phyloP scores from a whole-genome alignment of 192 early-diverging fungal species.

The Backusella tarrabulga region DNA sequence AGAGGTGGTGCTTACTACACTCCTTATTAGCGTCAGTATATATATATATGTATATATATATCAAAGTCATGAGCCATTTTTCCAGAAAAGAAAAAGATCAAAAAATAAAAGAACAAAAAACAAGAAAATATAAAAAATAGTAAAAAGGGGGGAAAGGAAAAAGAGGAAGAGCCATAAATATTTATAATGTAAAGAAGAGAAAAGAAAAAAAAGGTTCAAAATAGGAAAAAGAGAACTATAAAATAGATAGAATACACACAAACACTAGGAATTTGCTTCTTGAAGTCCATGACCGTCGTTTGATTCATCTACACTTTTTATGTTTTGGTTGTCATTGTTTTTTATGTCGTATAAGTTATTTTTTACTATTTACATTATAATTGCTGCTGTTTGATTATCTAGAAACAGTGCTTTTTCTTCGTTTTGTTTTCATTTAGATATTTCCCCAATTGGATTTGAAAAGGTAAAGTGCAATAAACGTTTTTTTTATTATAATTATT shows the following conservation, averaged over 20 bases:
- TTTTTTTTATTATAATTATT: neutral
- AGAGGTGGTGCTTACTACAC: conserved; percentile 43
- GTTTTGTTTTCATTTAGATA: neutral
- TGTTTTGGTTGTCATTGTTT: neutral
- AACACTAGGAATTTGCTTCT: neutral
- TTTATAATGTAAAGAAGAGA: neutral
- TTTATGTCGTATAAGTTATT: neutral
- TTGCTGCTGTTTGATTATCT: neutral
- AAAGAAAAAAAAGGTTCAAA: neutral
- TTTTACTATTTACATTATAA: neutral
- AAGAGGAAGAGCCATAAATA: neutral
- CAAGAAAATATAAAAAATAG: neutral
- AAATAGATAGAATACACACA: too few relatives aligned
- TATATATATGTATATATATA: neutral
- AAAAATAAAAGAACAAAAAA: neutral
- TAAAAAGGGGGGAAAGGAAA: neutral
- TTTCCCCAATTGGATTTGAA: neutral
- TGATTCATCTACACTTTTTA: neutral
- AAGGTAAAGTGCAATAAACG: neutral
- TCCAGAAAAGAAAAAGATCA: neutral
- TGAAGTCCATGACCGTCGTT: neutral
- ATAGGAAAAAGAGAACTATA: neutral
- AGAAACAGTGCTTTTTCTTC: neutral
- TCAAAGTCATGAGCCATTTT: neutral
- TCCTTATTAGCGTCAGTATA: conserved; percentile 29